Base-by-base conservation (phyloP, 108 stramenopile species). In the Skeletonema marinoi region DNA sequence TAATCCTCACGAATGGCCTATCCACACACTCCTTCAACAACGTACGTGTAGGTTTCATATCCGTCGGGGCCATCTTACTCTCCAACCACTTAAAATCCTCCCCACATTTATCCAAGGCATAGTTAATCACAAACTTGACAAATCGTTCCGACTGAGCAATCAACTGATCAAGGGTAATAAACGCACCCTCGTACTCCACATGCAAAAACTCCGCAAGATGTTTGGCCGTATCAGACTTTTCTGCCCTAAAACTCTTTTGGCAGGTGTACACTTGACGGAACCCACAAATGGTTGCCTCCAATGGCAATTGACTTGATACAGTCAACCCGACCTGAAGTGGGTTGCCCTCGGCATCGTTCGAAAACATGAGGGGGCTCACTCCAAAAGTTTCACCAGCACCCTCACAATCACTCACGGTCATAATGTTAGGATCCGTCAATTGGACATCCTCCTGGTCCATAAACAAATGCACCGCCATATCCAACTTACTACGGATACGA, bases 161-260 rank as follows among this genome's bases (percentile, higher is more conserved):
- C 75, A 96, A 90, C 19, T 88, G 89, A 62, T 88, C 66, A 12
- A 98, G 75, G 25, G 88, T 85, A 0, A 93, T 90, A 77, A 98
- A 98, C 60, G 88, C 84, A 60, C 93, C 88, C 90, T 98, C 98
- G 17, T 95, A 95, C 81, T 98, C 98, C 61, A 98, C 93, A 88
- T 96, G 96, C 87, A 92, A 88, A 78, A 98, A 98, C 80, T 98
- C 98, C 6, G 98, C 92, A 46, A 98, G 77, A 81, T 98, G 98
- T 48, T 95, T 87, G n/a, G 90, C 86, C 31, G 98, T 98, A 81
- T 97, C 90, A 46, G 90, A 92, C 81, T 97, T 96, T 82, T 98
- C 98, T 19, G 98, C 98, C 16, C 97, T 86, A 79, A 98, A 98
- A 21, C 94, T 93, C 9, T 96, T 96, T 32, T 96, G 95, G 72